Evolutionary conservation across 2,329 filamentous ascomycete genomes (phyloP).

Genomic region (Geosmithia putterillii): DNA sequence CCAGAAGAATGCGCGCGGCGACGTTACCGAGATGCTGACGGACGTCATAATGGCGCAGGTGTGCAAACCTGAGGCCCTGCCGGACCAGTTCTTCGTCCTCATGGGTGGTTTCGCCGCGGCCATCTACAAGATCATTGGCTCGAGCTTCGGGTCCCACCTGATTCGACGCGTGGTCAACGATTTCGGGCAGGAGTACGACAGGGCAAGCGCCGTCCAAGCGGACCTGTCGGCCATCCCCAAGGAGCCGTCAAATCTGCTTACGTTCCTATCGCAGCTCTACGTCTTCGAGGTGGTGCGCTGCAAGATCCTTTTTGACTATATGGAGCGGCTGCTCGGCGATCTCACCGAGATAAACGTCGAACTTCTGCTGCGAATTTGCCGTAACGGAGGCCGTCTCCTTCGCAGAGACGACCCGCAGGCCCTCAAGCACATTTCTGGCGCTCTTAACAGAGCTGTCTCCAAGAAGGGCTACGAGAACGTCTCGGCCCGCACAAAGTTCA

Average conservation of each 20-base stretch:
- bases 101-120: slow-evolving; percentile 83
- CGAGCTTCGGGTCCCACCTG: slow-evolving; percentile 80
- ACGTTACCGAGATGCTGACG: slow-evolving; percentile 71
- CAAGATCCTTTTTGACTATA: slow-evolving; percentile 80
- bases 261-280: slow-evolving; percentile 77
- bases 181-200: slow-evolving; percentile 55
- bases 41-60: slow-evolving; percentile 70
- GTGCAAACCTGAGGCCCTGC: slow-evolving; percentile 63
- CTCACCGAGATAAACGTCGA: slow-evolving; percentile 83
- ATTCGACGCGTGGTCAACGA: slow-evolving; percentile 66
- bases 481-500: slow-evolving; percentile 85
- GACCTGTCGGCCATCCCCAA: slow-evolving; percentile 25
- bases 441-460: slow-evolving; percentile 61
- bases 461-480: slow-evolving; percentile 57
- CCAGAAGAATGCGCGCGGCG: slow-evolving; percentile 69
- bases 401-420: slow-evolving; percentile 80
- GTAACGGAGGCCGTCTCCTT: slow-evolving; percentile 69
- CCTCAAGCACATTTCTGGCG: slow-evolving; percentile 75
- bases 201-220: slow-evolving; percentile 21
- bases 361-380: slow-evolving; percentile 72
- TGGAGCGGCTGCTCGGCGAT: slow-evolving; percentile 61
- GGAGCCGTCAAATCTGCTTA: slow-evolving; percentile 58
- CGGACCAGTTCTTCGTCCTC: slow-evolving; percentile 83
- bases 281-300: slow-evolving; percentile 81
- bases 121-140: slow-evolving; percentile 75